Conservation (phyloP, 164 flowering plant genomes). For the Nymphaea thermarum region DNA sequence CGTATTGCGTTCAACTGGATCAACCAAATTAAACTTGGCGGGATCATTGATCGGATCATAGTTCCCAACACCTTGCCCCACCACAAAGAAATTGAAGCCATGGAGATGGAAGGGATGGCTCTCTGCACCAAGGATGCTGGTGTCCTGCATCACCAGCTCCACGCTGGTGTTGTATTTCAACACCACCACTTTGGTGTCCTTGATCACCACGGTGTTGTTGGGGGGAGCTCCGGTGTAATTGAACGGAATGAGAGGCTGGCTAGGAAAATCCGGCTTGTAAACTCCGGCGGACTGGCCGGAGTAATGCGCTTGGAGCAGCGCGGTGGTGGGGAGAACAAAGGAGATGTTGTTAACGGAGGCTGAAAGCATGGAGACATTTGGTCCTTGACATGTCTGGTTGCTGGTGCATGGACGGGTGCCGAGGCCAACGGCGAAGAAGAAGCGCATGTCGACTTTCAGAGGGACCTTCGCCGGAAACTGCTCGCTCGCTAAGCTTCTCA, state of each 20-base stretch:
- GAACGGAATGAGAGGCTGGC: conserved; percentile 19
- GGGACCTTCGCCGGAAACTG: conserved; percentile 41
- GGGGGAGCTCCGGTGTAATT: conserved; percentile 59
- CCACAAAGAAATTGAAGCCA: conserved; percentile 52
- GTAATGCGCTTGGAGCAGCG: conserved; percentile 41
- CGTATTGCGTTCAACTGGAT: conserved; percentile 55
- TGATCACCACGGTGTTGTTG: conserved; percentile 29
- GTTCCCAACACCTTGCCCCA: conserved; percentile 58
- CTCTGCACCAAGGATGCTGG: conserved; percentile 52
- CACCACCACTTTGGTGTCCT: conserved; percentile 42
- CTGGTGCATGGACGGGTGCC: conserved; percentile 39
- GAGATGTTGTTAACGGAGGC: conserved; percentile 49
- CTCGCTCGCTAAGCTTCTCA: conserved; percentile 25
- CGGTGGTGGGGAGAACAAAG: conserved; percentile 25
- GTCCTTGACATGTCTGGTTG: conserved; percentile 52
- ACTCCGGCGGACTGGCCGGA: conserved; percentile 22
- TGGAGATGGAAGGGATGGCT: conserved; percentile 64
- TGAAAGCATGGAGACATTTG: conserved; percentile 36
- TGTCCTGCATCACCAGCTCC: conserved; percentile 53
- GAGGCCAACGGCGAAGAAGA: conserved; percentile 46
- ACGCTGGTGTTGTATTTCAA: conserved; percentile 40
- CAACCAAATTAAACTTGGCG: conserved; percentile 35
- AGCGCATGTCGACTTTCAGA: conserved; percentile 20
- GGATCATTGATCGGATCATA: conserved; percentile 40
- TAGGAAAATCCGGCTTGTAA: conserved; percentile 36